Evolutionary conservation across 345 rosid genomes (phyloP).

Genomic region (Leavenworthia alabamica): DNA sequence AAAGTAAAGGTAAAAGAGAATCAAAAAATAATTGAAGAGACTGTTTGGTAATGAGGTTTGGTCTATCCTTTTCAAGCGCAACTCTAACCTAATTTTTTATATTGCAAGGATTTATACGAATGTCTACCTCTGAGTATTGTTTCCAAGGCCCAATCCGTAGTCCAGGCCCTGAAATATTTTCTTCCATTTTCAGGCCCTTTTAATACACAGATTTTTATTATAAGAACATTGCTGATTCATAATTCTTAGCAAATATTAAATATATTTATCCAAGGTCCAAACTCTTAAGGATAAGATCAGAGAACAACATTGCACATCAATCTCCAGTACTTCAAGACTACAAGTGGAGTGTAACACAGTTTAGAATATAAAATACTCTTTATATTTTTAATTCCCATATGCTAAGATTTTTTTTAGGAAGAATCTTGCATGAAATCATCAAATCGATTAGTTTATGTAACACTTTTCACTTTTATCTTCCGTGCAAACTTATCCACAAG

Average conservation of each 20-base stretch:
- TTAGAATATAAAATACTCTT: not conserved
- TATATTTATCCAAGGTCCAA: not conserved
- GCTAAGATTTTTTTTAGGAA: not conserved
- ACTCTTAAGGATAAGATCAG: slow-evolving; percentile 10
- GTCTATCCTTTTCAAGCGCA: not conserved
- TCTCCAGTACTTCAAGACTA: slow-evolving; percentile 11
- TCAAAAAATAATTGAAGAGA: not conserved
- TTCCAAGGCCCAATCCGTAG: no score
- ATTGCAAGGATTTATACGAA: no score
- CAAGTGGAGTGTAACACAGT: slow-evolving; percentile 13
- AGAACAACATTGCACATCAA: slow-evolving; percentile 17
- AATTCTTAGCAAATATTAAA: not conserved
- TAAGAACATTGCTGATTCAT: slow-evolving; percentile 2
- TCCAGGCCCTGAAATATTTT: no score
- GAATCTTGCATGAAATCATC: slow-evolving; percentile 31
- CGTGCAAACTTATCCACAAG: slow-evolving; percentile 20
- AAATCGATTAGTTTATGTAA: slow-evolving; percentile 22
- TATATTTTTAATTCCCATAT: not conserved
- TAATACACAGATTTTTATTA: no score
- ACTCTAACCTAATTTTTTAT: not conserved
- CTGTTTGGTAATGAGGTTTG: slow-evolving; percentile 12
- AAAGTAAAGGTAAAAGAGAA: not conserved
- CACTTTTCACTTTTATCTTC: slow-evolving; percentile 25
- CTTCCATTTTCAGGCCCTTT: no score
- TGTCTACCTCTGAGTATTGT: no score